Evolutionary conservation across 108 stramenopile genomes (phyloP).

Genomic region (Pseudonitzschia delicatissima): DNA sequence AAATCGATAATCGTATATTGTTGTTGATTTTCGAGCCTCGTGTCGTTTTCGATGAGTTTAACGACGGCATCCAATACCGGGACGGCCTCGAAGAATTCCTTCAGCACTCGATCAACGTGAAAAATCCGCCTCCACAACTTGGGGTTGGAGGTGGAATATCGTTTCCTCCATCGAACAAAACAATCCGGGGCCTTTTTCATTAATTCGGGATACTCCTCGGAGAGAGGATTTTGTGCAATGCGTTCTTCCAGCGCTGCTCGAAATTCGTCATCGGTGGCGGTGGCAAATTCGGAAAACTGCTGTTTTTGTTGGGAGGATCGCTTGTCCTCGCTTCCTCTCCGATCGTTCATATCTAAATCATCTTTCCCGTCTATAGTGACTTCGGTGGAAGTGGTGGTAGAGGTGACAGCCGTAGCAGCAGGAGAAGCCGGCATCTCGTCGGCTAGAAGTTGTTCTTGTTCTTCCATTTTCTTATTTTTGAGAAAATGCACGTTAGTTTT

Average conservation of each 20-base stretch:
- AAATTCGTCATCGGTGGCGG: constrained; percentile 35
- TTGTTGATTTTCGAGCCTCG: background rate
- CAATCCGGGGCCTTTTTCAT: constrained; percentile 17
- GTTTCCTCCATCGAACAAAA: constrained; percentile 43
- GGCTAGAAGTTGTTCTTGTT: no score
- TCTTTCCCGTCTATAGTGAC: no score
- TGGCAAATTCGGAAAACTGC: no score
- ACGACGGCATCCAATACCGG: constrained; percentile 50
- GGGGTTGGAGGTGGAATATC: constrained; percentile 46
- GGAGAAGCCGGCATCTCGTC: no score
- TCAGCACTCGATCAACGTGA: constrained; percentile 47
- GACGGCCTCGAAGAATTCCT: constrained; percentile 61
- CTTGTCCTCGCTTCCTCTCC: no score
- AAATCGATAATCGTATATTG: constrained; percentile 49
- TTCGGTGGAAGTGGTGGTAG: no score
- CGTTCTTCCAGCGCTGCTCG: background rate
- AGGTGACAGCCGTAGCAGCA: no score
- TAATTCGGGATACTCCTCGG: constrained; percentile 12
- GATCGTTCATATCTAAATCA: no score
- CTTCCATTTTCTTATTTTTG: no score
- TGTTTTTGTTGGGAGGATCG: no score
- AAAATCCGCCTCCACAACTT: constrained; percentile 53
- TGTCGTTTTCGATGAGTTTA: constrained; percentile 17
- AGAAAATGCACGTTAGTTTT: no score
- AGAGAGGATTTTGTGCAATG: constrained; percentile 16